Evolutionary conservation across 257 asterid species (phyloP).

Genomic region (Solanum ossicruentum): DNA sequence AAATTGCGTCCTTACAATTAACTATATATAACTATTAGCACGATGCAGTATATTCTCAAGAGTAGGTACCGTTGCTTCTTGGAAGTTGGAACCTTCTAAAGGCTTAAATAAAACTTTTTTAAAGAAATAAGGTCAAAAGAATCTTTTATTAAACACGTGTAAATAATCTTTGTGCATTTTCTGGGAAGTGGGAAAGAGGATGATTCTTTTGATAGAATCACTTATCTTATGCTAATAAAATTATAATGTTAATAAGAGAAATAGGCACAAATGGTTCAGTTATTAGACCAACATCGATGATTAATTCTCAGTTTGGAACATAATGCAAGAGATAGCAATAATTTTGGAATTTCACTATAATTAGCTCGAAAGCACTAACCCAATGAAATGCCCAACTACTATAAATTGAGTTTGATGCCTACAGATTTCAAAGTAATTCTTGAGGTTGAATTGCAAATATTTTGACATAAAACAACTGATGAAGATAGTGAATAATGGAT

Average conservation of each 20-base stretch:
- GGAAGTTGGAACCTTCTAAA: background rate
- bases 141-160: background rate
- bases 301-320: background rate
- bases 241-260: background rate
- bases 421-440: background rate
- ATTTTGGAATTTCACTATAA: background rate
- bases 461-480: background rate
- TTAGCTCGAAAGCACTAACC: background rate
- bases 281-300: background rate
- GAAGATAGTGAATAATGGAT: background rate
- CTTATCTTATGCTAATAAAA: background rate
- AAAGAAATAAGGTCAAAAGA: background rate
- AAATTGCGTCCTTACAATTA: too few species aligned
- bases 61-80: background rate
- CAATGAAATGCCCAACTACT: background rate
- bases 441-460: background rate
- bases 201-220: background rate
- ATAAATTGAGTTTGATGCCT: background rate
- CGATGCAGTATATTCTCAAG: background rate
- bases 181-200: background rate
- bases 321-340: background rate
- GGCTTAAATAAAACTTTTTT: too few species aligned
- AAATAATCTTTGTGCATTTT: background rate
- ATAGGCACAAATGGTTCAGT: background rate
- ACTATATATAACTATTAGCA: too few species aligned